These are phyloP conservation scores for Colletotrichum godetiae DNA, from an alignment of 2,329 filamentous ascomycete genomes.

Conservation along the genomic window DNA sequence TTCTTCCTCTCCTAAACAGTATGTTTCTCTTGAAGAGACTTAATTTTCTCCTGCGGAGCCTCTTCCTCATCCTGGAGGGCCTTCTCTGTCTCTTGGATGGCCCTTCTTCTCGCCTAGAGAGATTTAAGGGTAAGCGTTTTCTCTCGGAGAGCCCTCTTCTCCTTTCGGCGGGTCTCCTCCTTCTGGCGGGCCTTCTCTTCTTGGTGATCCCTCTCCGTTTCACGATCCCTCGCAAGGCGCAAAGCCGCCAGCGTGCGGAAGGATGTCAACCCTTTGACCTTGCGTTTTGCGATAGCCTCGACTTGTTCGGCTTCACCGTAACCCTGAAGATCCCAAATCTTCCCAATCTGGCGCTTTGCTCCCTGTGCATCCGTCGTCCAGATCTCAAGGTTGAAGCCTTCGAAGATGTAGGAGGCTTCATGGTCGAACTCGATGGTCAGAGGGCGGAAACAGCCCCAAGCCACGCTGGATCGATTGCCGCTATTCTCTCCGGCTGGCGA, in stretches of 20 bases:
- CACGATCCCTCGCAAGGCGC: too few species aligned
- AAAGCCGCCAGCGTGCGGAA: too few species aligned
- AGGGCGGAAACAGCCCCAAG: neutral
- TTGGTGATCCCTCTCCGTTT: too few species aligned
- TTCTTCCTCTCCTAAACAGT: neutral
- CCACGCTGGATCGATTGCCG: neutral
- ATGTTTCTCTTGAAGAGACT: neutral
- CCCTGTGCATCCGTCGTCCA: neutral
- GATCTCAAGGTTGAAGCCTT: neutral
- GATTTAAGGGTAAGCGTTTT: neutral
- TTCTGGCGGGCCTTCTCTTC: too few species aligned
- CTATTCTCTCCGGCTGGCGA: neutral
- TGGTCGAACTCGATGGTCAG: neutral
- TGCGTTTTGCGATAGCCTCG: neutral
- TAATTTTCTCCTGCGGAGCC: neutral
- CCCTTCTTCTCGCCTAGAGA: neutral
- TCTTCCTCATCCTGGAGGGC: neutral
- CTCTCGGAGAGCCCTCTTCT: neutral
- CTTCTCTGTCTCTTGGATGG: neutral
- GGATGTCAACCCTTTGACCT: too few species aligned
- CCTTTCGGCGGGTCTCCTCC: neutral
- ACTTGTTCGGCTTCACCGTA: neutral
- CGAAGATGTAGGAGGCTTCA: neutral
- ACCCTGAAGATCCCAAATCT: neutral
- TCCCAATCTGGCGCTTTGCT: neutral